Conservation (phyloP, 139 green algal genomes). For the Marvania coccoides region DNA sequence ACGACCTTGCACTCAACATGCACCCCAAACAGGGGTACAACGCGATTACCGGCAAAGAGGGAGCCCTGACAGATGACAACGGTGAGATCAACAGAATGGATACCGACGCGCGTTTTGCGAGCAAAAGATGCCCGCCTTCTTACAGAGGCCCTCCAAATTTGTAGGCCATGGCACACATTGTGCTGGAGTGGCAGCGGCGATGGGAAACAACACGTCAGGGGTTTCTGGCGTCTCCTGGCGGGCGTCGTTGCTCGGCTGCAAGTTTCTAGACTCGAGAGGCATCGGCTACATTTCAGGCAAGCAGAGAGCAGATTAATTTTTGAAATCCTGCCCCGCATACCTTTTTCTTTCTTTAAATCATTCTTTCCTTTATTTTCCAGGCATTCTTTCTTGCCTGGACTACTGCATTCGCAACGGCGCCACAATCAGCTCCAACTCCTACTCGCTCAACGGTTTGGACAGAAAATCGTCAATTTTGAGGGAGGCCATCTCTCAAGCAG, state of each 20-base stretch:
- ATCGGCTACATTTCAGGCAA: slow-evolving; percentile 1
- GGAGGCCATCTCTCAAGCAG: not conserved
- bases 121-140: not conserved
- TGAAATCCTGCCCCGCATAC: not conserved
- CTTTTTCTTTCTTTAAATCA: no score
- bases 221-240: slow-evolving; percentile 4
- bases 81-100: no score
- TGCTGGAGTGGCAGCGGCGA: slow-evolving; percentile 1
- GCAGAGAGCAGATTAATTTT: not conserved
- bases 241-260: slow-evolving; percentile 13
- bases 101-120: not conserved
- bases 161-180: no score
- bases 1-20: slow-evolving; percentile 2
- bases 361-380: not conserved
- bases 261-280: slow-evolving; percentile 13
- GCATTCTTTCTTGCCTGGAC: not conserved
- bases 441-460: not conserved
- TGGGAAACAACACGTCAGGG: slow-evolving; percentile 14
- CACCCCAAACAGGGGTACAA: not conserved
- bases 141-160: no score
- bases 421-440: slow-evolving; percentile 10
- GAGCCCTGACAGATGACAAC: not conserved
- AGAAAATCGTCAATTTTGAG: not conserved
- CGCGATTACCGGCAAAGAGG: not conserved
- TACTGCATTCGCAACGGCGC: slow-evolving; percentile 2